Base-by-base conservation (phyloP, 2,329 filamentous ascomycete species). In the Dactylellina haptotyla region DNA sequence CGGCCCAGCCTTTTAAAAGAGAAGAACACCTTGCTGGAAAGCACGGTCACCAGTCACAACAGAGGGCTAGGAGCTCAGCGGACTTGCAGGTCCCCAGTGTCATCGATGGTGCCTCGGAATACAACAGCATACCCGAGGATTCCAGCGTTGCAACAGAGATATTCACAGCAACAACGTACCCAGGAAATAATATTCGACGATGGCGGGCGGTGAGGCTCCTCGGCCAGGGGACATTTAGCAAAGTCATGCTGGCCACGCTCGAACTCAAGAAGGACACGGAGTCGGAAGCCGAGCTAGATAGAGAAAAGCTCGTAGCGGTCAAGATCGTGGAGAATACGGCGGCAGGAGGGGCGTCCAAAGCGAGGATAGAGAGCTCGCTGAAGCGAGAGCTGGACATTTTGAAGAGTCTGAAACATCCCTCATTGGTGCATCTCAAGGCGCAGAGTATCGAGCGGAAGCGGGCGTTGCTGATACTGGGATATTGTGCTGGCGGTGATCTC, bases 271-370 rank as follows among this genome's bases (percentile, higher is more conserved):
- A 73, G 48, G 85, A 87, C 41, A 81, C 83, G 9, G 80, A 84
- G 8, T 84, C 85, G 0, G 84, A 85, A 37, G 82, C 84, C 26
- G 81, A 83, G 34, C 84, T 87, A 51, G 84, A 91, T 75, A 88
- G 89, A n/a, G 90, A 89, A 78, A 91, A 91, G 58, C 84, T 99
- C 12, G 95, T 98, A 2, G 95, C 95, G 1, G 88, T 99, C 79
- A 99, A 99, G 81, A 88, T 99, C 46, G 94, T 96, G 79, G 92
- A 97, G 80, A 93, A 97, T 81, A 95, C 94, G 2, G 94, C 95
- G 0, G 92, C 92, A 23, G 95, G 95, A 58, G 94, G 94, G 48
- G 94, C 93, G 2, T 95, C 95, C 53, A 76, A 75, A n/a, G 91
- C 97, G 77, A 88, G 95, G 39, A 89, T 98, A 75, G 94, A 97